These are phyloP conservation scores for Diaporthe batatas DNA, from an alignment of 2,329 filamentous ascomycete species.

Conservation along the genomic window DNA sequence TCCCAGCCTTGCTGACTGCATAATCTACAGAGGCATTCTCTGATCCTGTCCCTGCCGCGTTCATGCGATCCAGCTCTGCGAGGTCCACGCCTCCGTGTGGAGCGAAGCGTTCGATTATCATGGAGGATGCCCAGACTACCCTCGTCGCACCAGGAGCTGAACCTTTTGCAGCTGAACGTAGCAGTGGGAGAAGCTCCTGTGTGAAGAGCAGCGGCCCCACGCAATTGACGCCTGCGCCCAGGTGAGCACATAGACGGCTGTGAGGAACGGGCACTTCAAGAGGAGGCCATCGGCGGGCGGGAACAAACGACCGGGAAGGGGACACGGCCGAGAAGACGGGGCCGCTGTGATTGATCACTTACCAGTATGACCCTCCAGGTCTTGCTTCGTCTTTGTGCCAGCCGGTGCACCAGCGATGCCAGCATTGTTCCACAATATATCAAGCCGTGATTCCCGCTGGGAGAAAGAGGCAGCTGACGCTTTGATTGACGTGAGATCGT, in stretches of 20 bases:
- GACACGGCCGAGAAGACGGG: too few species aligned
- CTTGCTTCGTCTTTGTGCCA: slow-evolving; percentile 48
- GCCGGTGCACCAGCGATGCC: slow-evolving; percentile 46
- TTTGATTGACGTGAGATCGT: slow-evolving; percentile 57
- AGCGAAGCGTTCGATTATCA: slow-evolving; percentile 40
- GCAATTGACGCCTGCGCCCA: slow-evolving; percentile 48
- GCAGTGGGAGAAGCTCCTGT: slow-evolving; percentile 51
- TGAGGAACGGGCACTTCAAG: not conserved
- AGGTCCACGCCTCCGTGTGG: slow-evolving; percentile 35
- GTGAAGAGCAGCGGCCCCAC: slow-evolving; percentile 53
- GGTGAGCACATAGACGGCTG: not conserved
- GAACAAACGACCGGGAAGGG: not conserved
- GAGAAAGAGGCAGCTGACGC: slow-evolving; percentile 54
- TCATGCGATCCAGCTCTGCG: slow-evolving; percentile 32
- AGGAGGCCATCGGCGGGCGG: not conserved
- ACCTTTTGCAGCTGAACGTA: slow-evolving; percentile 48
- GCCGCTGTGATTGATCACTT: not conserved
- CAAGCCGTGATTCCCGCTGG: slow-evolving; percentile 53
- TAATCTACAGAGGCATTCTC: slow-evolving; percentile 36
- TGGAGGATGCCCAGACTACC: slow-evolving; percentile 50
- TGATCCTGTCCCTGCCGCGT: slow-evolving; percentile 28
- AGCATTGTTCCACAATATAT: slow-evolving; percentile 60
- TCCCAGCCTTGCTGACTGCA: slow-evolving; percentile 39
- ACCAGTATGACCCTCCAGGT: slow-evolving; percentile 51
- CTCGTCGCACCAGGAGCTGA: slow-evolving; percentile 45